A percentile compares a stretch with the other conserved stretches of the same genome.
Conservation (phyloP, 306 rosid species). For the Pyrus betulifolia region DNA sequence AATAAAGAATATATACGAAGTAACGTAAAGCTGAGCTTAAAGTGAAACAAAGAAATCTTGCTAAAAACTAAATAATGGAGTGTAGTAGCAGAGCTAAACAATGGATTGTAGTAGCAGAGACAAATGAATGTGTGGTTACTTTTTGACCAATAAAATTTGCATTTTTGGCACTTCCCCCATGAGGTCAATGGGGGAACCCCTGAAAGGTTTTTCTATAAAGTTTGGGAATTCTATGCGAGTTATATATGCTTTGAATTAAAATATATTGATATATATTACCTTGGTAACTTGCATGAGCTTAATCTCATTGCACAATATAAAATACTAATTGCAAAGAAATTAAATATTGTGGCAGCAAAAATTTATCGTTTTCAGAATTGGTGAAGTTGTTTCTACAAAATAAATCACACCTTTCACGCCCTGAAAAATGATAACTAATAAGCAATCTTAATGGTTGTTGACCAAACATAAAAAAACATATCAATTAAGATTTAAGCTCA, state of each 20-base stretch:
- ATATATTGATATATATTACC: neutral
- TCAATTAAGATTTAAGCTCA: no score
- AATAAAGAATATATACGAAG: conserved; percentile 39
- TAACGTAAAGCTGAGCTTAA: conserved; percentile 81
- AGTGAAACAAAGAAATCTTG: conserved; percentile 72
- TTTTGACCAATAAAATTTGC: conserved; percentile 51
- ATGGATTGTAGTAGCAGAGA: neutral
- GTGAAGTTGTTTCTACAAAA: no score
- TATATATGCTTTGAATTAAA: conserved; percentile 9
- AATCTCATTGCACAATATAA: no score
- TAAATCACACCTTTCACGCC: no score
- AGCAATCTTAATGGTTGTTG: no score
- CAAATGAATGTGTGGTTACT: conserved; percentile 56
- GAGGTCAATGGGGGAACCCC: conserved; percentile 60
- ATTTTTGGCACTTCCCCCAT: conserved; percentile 14
- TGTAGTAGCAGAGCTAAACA: neutral
- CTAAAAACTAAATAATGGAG: conserved; percentile 28
- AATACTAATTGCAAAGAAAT: no score
- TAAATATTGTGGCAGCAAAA: no score
- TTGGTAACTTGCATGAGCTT: no score
- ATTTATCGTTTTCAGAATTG: no score
- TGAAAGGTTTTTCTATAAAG: conserved; percentile 43
- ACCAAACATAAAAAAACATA: no score
- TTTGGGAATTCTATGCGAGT: conserved; percentile 79
- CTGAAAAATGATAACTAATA: no score